Conservation (phyloP, 2,329 filamentous ascomycete species). For the Fusarium chuoi region DNA sequence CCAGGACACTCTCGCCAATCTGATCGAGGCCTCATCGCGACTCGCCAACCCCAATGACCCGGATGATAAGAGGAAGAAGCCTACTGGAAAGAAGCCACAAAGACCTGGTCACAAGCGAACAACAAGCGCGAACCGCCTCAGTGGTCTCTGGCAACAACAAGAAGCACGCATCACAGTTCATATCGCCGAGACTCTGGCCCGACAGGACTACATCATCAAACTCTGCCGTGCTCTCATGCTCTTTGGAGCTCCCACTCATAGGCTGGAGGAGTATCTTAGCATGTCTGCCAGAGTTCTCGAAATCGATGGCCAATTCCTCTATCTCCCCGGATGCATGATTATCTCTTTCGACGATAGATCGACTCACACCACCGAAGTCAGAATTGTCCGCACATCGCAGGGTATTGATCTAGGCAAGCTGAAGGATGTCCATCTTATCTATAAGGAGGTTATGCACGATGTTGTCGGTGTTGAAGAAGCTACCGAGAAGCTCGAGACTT, state of each 20-base stretch:
- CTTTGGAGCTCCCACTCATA: slow-evolving; percentile 89
- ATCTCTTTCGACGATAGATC: slow-evolving; percentile 82
- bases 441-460: slow-evolving; percentile 73
- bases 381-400: slow-evolving; percentile 68
- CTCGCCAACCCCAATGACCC: slow-evolving; percentile 50
- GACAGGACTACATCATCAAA: slow-evolving; percentile 84
- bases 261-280: slow-evolving; percentile 87
- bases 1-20: slow-evolving; percentile 58
- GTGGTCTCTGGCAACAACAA: slow-evolving; percentile 54
- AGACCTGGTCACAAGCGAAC: slow-evolving; percentile 50
- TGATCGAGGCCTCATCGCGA: slow-evolving; percentile 58
- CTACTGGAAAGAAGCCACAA: slow-evolving; percentile 46
- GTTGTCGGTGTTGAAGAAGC: slow-evolving; percentile 68
- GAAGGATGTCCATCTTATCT: slow-evolving; percentile 69
- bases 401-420: slow-evolving; percentile 71
- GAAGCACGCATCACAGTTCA: slow-evolving; percentile 59
- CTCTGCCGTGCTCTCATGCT: slow-evolving; percentile 87
- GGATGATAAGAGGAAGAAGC: slow-evolving; percentile 27
- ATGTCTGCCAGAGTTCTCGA: slow-evolving; percentile 86
- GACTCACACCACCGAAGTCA: slow-evolving; percentile 74
- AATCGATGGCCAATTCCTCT: slow-evolving; percentile 88
- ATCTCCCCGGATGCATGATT: slow-evolving; percentile 92
- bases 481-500: slow-evolving; percentile 60
- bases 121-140: slow-evolving; percentile 51
- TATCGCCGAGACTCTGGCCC: slow-evolving; percentile 75